A percentile compares a stretch with the other conserved stretches of the same genome.
Conservation (phyloP, 345 rosid species). For the Noccaea caerulescens region DNA sequence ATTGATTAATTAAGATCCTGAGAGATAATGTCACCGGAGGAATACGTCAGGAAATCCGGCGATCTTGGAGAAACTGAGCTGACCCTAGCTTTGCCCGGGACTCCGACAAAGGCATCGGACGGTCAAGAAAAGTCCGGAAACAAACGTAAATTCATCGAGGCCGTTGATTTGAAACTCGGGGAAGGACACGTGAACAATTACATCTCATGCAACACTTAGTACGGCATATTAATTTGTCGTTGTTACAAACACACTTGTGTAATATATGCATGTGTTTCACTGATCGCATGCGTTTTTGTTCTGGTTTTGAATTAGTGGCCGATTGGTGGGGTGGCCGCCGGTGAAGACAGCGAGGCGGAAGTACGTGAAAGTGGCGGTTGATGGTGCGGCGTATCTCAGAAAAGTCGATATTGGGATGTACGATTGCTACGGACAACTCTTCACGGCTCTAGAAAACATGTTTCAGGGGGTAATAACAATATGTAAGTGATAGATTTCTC, state of each 20-base stretch:
- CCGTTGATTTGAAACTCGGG: constrained; percentile 50
- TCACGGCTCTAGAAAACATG: constrained; percentile 56
- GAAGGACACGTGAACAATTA: constrained; percentile 4
- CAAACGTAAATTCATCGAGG: constrained; percentile 57
- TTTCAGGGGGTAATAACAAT: constrained; percentile 54
- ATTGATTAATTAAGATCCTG: not conserved
- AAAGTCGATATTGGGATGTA: constrained; percentile 68
- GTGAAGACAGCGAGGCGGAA: constrained; percentile 54
- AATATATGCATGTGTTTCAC: constrained; percentile 18
- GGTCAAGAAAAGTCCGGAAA: constrained; percentile 41
- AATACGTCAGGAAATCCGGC: constrained; percentile 36
- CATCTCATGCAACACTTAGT: constrained; percentile 27
- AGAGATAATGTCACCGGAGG: constrained; percentile 41
- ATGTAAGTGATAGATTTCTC: constrained; percentile 44
- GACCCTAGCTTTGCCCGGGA: constrained; percentile 66
- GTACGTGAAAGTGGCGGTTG: constrained; percentile 74
- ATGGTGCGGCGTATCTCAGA: constrained; percentile 74
- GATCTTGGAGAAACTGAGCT: constrained; percentile 60
- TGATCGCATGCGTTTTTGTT: not conserved
- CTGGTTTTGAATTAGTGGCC: constrained; percentile 40
- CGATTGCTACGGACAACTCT: constrained; percentile 51
- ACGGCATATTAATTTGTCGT: not conserved
- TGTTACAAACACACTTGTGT: not conserved
- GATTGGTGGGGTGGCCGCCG: constrained; percentile 88
- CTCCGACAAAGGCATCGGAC: constrained; percentile 31